A percentile compares a stretch with the other conserved stretches of the same genome.
Conservation (phyloP, 176 grass and related monocot genomes). For the Pontederia crassipes region DNA sequence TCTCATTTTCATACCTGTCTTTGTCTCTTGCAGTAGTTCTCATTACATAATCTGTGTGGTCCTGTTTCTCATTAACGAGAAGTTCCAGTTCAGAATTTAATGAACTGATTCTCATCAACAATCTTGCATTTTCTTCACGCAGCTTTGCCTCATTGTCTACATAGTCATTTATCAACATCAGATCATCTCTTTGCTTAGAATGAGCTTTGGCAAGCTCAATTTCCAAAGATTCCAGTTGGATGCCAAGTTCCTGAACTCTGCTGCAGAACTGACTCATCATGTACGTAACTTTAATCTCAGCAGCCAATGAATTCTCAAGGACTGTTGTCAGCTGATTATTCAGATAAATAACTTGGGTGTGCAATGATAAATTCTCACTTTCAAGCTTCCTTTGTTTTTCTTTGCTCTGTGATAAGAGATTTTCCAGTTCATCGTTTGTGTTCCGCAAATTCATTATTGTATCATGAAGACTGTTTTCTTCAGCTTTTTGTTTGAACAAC, state of each 20-base stretch:
- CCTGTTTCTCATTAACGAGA: constrained; percentile 41
- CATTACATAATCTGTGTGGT: constrained; percentile 28
- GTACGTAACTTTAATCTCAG: constrained; percentile 60
- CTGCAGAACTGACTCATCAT: constrained; percentile 40
- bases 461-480: constrained; percentile 37
- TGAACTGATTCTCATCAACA: constrained; percentile 32
- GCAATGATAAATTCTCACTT: constrained; percentile 32
- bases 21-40: constrained; percentile 18
- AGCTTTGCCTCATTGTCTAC: constrained; percentile 38
- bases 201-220: constrained; percentile 44
- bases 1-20: constrained; percentile 50
- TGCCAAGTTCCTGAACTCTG: constrained; percentile 26
- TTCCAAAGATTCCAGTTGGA: constrained; percentile 37
- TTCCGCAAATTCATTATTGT: constrained; percentile 43
- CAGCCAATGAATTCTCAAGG: constrained; percentile 45
- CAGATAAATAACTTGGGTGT: constrained; percentile 28
- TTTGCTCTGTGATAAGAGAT: constrained; percentile 45
- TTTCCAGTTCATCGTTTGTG: constrained; percentile 52
- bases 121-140: constrained; percentile 36
- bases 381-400: constrained; percentile 45
- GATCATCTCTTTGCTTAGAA: constrained; percentile 28
- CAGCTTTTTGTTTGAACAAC: constrained; percentile 61
- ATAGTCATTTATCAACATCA: constrained; percentile 22
- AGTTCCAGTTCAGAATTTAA: constrained; percentile 25
- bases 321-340: constrained; percentile 46